Conservation (phyloP, 1,139 yeast species). For the Kodamaea ohmeri region DNA sequence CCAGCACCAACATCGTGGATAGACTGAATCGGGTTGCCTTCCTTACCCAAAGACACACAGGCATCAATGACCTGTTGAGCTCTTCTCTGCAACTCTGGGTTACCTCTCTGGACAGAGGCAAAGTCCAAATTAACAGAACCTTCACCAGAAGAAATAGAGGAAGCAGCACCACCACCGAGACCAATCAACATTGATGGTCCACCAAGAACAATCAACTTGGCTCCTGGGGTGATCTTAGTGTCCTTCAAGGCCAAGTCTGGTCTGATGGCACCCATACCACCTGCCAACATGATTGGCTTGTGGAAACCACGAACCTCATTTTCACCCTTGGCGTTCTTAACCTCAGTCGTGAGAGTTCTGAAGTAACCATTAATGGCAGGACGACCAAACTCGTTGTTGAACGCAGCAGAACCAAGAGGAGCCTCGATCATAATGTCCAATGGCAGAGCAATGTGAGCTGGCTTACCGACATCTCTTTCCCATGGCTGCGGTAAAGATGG, state of each 20-base stretch:
- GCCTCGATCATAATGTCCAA: constrained; percentile 96
- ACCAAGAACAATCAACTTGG: constrained; percentile 90
- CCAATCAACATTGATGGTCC: constrained; percentile 99
- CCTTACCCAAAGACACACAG: constrained; percentile 78
- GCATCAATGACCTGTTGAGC: constrained; percentile 97
- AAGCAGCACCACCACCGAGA: constrained; percentile 99
- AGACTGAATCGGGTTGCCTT: constrained; percentile 81
- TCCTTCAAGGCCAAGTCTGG: constrained; percentile 91
- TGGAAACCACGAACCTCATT: constrained; percentile 92
- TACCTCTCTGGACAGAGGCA: constrained; percentile 98
- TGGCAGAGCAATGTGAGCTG: constrained; percentile 88
- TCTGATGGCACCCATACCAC: constrained; percentile 96
- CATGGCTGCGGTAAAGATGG: constrained; percentile 90
- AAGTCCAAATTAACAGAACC: constrained; percentile 94
- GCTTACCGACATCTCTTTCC: constrained; percentile 87
- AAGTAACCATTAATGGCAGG: constrained; percentile 97
- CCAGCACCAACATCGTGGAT: constrained; percentile 99
- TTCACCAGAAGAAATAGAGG: constrained; percentile 91
- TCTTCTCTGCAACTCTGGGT: constrained; percentile 98
- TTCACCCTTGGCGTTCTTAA: constrained; percentile 58
- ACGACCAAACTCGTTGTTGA: constrained; percentile 97
- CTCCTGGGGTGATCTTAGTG: constrained; percentile 85
- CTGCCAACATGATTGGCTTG: constrained; percentile 98
- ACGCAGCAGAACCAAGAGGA: constrained; percentile 96
- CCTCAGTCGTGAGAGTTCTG: constrained; percentile 87